These are phyloP conservation scores for Cladosporium sp. DNA, from an alignment of 2,329 filamentous ascomycete genomes.

Conservation along the genomic window DNA sequence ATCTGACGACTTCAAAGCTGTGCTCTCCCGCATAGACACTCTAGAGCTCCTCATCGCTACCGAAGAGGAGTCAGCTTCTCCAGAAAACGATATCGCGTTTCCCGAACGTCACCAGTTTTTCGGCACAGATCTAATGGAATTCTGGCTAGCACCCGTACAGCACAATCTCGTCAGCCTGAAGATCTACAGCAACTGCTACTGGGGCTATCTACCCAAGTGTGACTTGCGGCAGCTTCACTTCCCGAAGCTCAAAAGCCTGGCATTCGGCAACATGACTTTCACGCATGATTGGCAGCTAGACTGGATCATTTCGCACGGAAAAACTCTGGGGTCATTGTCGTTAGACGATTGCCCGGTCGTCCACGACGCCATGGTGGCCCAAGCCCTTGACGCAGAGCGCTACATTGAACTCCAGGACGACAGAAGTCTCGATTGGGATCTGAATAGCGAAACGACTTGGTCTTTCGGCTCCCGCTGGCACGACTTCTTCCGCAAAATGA, in stretches of 20 bases:
- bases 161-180: slow-evolving; percentile 39
- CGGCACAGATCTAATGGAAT: slow-evolving; percentile 21
- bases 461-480: slow-evolving; percentile 19
- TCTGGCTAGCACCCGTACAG: slow-evolving; percentile 30
- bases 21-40: slow-evolving; percentile 23
- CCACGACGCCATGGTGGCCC: background rate
- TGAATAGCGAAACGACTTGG: background rate
- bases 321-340: slow-evolving; percentile 44
- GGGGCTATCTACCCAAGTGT: slow-evolving; percentile 44
- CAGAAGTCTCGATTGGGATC: background rate
- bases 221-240: slow-evolving; percentile 40
- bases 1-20: slow-evolving; percentile 23
- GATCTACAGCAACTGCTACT: slow-evolving; percentile 41
- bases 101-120: slow-evolving; percentile 28
- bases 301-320: slow-evolving; percentile 46
- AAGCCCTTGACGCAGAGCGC: background rate
- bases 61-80: slow-evolving; percentile 22
- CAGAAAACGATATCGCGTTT: slow-evolving; percentile 23
- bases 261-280: slow-evolving; percentile 46
- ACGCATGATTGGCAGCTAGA: slow-evolving; percentile 49
- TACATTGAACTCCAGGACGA: background rate
- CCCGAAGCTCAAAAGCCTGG: slow-evolving; percentile 42
- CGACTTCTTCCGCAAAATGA: slow-evolving; percentile 12
- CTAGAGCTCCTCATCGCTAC: slow-evolving; percentile 29
- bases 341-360: slow-evolving; percentile 44